Evolutionary conservation across 2,329 filamentous ascomycete genomes (phyloP), one percentile per base, ranked within the genome.

Genomic region (Hymenoscyphus albidus): DNA sequence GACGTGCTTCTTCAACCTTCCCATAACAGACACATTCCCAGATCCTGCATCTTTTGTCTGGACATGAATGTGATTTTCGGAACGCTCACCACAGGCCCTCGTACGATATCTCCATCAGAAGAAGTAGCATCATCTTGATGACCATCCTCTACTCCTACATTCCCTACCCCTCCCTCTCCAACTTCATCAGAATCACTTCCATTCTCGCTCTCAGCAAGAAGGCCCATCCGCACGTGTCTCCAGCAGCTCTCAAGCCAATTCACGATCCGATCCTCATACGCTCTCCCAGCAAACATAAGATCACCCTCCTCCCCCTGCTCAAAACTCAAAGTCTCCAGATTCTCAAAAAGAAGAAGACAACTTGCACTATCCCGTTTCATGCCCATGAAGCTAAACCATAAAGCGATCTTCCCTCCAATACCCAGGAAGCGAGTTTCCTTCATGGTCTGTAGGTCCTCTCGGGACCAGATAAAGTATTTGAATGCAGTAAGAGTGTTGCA

Each of bases 11-110:
- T 35, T 58, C 16, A 58, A 18, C 12, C 35, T 18, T 44, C 58
- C 58, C 58, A 60, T 22, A 35, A n/a, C 14, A 51, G 32, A 38
- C 39, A 51, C 58, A 60, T 60, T 7, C 58, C 58, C 22, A 60
- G 48, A 18, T 51, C 58, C 42, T 35, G 31, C 58, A 60, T 51
- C 14, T 51, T 13, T 31, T 7, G 5, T 12, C 27, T 32, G 3
- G 58, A 51, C 32, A 44, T 60, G 22, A 60, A 60, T 5, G 40
- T n/a, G 10, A 60, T 51, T 2, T 51, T 10, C 2, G 58, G 58
- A 9, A 60, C 48, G 14, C n/a, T 38, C 5, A n/a, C 55, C 5
- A 9, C 1, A n/a, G 55, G 18, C 7, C 3, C 3, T 54, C 22
- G 22, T 27, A 27, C 48, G 3, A 27, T 3, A 27, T 54, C 48